phyloP scores from a whole-genome alignment of 495 filamentous ascomycete species.

The Xylaria palmicola region DNA sequence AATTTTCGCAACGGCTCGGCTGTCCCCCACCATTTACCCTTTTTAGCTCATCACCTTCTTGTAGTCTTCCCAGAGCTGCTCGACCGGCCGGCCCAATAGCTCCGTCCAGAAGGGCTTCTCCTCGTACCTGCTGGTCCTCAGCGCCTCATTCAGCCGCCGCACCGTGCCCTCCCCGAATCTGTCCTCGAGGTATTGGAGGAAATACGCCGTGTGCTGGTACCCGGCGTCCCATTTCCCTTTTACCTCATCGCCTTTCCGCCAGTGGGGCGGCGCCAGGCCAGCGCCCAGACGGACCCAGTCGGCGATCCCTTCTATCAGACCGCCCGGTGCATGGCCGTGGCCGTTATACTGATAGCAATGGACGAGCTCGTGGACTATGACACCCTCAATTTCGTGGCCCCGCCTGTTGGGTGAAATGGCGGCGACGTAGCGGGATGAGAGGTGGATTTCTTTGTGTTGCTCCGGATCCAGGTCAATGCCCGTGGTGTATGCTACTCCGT shows the following conservation, averaged over 20 bases:
- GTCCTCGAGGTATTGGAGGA: constrained; percentile 72
- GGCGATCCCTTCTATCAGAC: constrained; percentile 88
- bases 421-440: constrained; percentile 74
- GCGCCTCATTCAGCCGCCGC: constrained; percentile 68
- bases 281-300: constrained; percentile 86
- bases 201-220: constrained; percentile 91
- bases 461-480: constrained; percentile 79
- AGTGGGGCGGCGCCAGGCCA: constrained; percentile 77
- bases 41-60: constrained; percentile 16
- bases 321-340: constrained; percentile 63
- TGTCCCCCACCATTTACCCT: background rate
- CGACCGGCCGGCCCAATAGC: constrained; percentile 62
- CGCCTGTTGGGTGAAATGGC: constrained; percentile 39
- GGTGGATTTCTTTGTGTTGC: constrained; percentile 88
- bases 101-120: constrained; percentile 68
- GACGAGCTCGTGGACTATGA: constrained; percentile 89
- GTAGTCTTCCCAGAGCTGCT: constrained; percentile 75
- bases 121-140: constrained; percentile 58
- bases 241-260: constrained; percentile 57
- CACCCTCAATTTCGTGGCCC: constrained; percentile 72
- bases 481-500: constrained; percentile 84
- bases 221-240: constrained; percentile 79
- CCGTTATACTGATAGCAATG: constrained; percentile 91
- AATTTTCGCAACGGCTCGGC: background rate
- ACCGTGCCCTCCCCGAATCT: constrained; percentile 69